Conservation (phyloP, 331 rosid species). For the Phaseolus coccineus region DNA sequence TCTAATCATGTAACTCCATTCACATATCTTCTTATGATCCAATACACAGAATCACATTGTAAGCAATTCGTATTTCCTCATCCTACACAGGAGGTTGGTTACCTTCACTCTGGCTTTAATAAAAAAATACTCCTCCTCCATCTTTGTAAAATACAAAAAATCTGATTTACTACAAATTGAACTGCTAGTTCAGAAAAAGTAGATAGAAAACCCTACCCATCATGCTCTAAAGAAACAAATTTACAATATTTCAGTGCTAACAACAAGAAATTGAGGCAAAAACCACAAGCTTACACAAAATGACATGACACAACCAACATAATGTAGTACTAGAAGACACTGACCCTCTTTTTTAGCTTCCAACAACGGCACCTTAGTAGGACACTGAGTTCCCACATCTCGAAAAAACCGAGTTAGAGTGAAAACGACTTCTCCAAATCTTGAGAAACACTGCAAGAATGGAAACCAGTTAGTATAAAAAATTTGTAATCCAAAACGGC, state of each 20-base stretch:
- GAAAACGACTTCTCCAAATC: conserved; percentile 86
- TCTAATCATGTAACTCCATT: conserved; percentile 23
- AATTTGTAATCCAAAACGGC: conserved; percentile 19
- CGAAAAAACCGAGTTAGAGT: conserved; percentile 90
- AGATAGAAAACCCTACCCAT: neutral
- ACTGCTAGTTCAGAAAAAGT: neutral
- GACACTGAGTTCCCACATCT: conserved; percentile 61
- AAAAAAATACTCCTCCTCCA: neutral
- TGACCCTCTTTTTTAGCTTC: conserved; percentile 64
- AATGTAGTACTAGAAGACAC: conserved; percentile 44
- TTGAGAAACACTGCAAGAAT: conserved; percentile 73
- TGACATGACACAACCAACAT: conserved; percentile 20
- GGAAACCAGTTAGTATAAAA: conserved; percentile 45
- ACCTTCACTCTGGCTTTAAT: neutral
- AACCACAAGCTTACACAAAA: neutral
- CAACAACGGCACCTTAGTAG: conserved; percentile 64
- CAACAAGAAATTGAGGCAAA: conserved; percentile 2
- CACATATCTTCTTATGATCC: neutral
- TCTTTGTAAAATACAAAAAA: conserved; percentile 29
- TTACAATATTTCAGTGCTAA: neutral
- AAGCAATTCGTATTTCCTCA: conserved; percentile 13
- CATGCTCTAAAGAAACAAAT: conserved; percentile 14
- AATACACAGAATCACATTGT: conserved; percentile 2
- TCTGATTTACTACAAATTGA: conserved; percentile 23
- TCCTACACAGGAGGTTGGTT: neutral